Conservation (phyloP, 148 eudicot genomes). For the Bassia scoparia region DNA sequence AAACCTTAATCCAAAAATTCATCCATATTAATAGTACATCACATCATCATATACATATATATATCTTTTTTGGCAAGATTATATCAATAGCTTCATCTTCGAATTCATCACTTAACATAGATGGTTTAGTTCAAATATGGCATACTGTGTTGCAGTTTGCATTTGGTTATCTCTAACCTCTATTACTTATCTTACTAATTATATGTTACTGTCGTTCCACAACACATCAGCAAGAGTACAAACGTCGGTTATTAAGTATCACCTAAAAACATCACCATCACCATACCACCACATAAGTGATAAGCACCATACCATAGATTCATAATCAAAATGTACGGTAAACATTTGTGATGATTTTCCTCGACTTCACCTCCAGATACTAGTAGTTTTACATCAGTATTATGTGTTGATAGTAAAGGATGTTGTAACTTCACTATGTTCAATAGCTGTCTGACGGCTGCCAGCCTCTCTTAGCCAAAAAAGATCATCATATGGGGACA, state of each 20-base stretch:
- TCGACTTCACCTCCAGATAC: constrained; percentile 66
- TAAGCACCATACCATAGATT: neutral
- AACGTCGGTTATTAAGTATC: constrained; percentile 4
- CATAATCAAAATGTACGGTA: constrained; percentile 2
- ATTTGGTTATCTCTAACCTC: constrained; percentile 38
- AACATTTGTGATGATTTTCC: constrained; percentile 70
- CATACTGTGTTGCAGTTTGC: constrained; percentile 38
- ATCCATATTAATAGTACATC: constrained; percentile 6
- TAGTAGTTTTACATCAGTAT: constrained; percentile 43
- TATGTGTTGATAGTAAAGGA: constrained; percentile 86
- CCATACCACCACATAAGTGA: constrained; percentile 26
- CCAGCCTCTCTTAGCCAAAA: constrained; percentile 52
- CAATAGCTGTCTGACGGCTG: constrained; percentile 78
- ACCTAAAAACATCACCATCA: constrained; percentile 32
- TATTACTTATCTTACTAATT: constrained; percentile 32
- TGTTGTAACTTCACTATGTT: constrained; percentile 86
- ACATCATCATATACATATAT: neutral
- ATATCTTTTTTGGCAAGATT: neutral
- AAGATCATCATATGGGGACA: constrained; percentile 73
- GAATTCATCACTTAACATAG: constrained; percentile 5
- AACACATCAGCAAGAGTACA: neutral
- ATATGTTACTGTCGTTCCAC: constrained; percentile 21
- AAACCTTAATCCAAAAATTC: neutral
- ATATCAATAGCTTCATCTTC: too few relatives aligned
- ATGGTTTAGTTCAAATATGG: constrained; percentile 35